phyloP scores from a whole-genome alignment of 2,329 filamentous ascomycete species.

The Thyridium curvatum region DNA sequence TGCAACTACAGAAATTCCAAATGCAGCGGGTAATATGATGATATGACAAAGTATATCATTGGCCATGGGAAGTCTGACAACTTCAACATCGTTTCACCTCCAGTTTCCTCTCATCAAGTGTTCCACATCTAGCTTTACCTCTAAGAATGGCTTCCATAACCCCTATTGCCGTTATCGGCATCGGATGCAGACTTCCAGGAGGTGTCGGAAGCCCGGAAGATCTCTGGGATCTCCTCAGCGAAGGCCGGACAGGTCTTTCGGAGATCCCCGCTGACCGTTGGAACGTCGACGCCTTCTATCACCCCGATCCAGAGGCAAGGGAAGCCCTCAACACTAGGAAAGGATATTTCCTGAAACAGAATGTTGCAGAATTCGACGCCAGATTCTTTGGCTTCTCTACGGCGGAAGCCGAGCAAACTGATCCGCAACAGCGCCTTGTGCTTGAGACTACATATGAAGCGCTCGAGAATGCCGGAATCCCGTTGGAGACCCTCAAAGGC shows the following conservation, averaged over 20 bases:
- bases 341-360: slow-evolving; percentile 20
- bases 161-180: slow-evolving; percentile 22
- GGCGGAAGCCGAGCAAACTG: slow-evolving; percentile 15
- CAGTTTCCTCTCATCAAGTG: too few relatives aligned
- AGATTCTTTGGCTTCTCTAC: slow-evolving; percentile 25
- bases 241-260: slow-evolving; percentile 11
- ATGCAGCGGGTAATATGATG: too few relatives aligned
- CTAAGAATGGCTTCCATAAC: too few relatives aligned
- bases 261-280: slow-evolving; percentile 16
- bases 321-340: slow-evolving; percentile 18
- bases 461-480: slow-evolving; percentile 17
- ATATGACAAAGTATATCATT: too few relatives aligned
- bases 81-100: too few relatives aligned
- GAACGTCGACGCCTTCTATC: slow-evolving; percentile 14
- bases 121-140: too few relatives aligned
- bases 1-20: too few relatives aligned
- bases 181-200: slow-evolving; percentile 20
- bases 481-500: slow-evolving; percentile 10
- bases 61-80: too few relatives aligned
- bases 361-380: slow-evolving; percentile 13
- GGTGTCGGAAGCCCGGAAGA: slow-evolving; percentile 14
- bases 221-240: slow-evolving; percentile 18
- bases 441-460: slow-evolving; percentile 17
- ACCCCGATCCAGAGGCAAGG: slow-evolving; percentile 2
- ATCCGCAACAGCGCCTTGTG: slow-evolving; percentile 13